Percentiles rank a stretch among this genome's conserved stretches.
Conservation (phyloP, 768 basidiomycete genomes). For the Leccinum pellstonianum region DNA sequence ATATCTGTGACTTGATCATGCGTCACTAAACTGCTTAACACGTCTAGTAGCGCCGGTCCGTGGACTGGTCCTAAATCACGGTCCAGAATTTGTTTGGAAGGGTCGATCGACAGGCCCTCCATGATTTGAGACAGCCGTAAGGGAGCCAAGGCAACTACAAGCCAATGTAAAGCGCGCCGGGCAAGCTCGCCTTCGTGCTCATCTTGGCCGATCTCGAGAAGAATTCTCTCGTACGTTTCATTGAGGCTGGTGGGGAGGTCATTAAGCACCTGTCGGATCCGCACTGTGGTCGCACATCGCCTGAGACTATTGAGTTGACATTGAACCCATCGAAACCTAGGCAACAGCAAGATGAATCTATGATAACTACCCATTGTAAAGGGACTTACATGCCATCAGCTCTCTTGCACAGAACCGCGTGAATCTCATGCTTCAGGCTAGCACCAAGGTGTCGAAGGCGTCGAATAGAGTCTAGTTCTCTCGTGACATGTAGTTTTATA, state of each 20-base stretch:
- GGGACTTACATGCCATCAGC: slow-evolving; percentile 14
- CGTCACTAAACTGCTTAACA: background rate
- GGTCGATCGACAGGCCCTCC: slow-evolving; percentile 9
- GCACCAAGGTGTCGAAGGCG: background rate
- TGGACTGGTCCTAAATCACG: background rate
- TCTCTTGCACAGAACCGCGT: background rate
- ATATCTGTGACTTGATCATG: background rate
- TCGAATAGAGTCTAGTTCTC: slow-evolving; percentile 6
- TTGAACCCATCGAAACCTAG: slow-evolving; percentile 19
- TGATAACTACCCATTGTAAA: too few relatives aligned
- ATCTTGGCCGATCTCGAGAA: background rate
- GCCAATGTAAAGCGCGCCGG: slow-evolving; percentile 7
- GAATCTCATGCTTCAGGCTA: slow-evolving; percentile 6
- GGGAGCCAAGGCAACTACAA: slow-evolving; percentile 10
- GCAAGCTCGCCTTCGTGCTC: background rate
- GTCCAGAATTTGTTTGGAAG: background rate
- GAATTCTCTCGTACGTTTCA: slow-evolving; percentile 8
- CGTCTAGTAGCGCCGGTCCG: background rate
- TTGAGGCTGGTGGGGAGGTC: slow-evolving; percentile 9
- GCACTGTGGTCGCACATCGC: background rate
- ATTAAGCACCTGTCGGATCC: slow-evolving; percentile 1
- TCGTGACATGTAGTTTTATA: slow-evolving; percentile 6
- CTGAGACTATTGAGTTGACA: slow-evolving; percentile 9
- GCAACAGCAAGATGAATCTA: too few relatives aligned
- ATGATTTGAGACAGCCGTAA: slow-evolving; percentile 8